phyloP scores from a whole-genome alignment of 1,139 yeast genomes.

The Diutina neorugosa region DNA sequence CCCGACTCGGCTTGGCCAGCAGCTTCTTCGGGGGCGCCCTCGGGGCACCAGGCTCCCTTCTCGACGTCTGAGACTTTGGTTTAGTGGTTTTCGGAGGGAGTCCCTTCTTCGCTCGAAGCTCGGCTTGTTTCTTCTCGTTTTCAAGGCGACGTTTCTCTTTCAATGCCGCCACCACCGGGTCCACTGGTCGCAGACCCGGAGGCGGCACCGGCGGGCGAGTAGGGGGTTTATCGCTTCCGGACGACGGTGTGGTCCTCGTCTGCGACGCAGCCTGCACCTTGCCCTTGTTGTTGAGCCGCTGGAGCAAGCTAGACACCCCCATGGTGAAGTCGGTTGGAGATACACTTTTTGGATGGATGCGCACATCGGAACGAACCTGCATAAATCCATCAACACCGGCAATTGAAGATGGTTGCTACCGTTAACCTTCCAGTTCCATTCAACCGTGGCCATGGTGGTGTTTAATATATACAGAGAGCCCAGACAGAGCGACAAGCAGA shows the following conservation, averaged over 20 bases:
- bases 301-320: neutral
- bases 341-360: neutral
- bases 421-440: no score
- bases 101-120: conserved; percentile 22
- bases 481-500: no score
- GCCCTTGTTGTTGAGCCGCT: conserved; percentile 3
- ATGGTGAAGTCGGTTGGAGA: neutral
- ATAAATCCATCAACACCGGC: neutral
- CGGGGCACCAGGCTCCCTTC: conserved; percentile 8
- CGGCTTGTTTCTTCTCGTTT: conserved; percentile 29
- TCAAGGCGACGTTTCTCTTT: conserved; percentile 56
- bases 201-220: neutral
- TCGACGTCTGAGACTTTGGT: conserved; percentile 3
- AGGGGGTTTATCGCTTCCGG: neutral
- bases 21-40: conserved; percentile 7
- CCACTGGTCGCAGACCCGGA: conserved; percentile 13
- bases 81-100: conserved; percentile 13
- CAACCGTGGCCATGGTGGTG: no score
- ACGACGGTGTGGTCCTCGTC: neutral
- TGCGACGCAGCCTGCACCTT: neutral
- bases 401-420: no score
- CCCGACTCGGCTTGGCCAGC: conserved; percentile 5
- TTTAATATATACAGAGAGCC: no score
- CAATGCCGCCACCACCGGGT: conserved; percentile 46
- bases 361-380: neutral